Evolutionary conservation across 371 early-diverging fungal species (phyloP).

Genomic region (Dinochytrium kinnereticum): DNA sequence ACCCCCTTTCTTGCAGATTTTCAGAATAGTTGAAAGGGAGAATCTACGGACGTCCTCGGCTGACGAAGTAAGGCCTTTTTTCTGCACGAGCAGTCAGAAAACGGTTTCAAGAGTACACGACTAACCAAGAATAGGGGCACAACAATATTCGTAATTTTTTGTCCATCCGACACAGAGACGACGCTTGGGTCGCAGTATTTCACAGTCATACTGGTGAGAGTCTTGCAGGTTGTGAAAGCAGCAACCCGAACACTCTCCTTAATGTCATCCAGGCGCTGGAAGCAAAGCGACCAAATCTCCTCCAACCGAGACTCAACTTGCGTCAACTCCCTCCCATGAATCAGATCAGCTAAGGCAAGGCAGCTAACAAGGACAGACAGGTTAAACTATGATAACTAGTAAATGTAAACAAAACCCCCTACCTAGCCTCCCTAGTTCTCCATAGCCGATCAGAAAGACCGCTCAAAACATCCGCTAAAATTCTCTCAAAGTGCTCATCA

Average conservation of each 20-base stretch:
- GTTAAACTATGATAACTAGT: conserved; percentile 11
- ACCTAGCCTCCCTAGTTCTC: conserved; percentile 79
- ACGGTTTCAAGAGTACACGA: not conserved
- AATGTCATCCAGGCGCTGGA: conserved; percentile 91
- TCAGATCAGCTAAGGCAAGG: conserved; percentile 77
- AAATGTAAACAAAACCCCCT: conserved; percentile 26
- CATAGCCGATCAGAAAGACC: conserved; percentile 84
- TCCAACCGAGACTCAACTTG: conserved; percentile 78
- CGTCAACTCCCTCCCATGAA: conserved; percentile 69
- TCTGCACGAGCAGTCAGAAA: conserved; percentile 22
- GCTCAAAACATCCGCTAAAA: conserved; percentile 76
- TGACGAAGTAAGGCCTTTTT: conserved; percentile 77
- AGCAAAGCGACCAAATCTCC: conserved; percentile 84
- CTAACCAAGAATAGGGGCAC: conserved; percentile 81
- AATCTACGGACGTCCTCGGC: conserved; percentile 90
- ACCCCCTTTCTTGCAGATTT: conserved; percentile 80
- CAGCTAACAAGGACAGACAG: too few relatives aligned
- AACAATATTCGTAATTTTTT: conserved; percentile 74
- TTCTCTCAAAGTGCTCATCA: conserved; percentile 79
- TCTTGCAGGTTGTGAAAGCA: conserved; percentile 79
- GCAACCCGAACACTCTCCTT: conserved; percentile 89
- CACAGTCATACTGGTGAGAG: conserved; percentile 79
- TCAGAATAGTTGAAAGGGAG: conserved; percentile 78
- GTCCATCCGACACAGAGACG: conserved; percentile 64
- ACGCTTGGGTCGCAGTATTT: conserved; percentile 80